Evolutionary conservation across 495 filamentous ascomycete species (phyloP).

Genomic region (Penicillium manginii): DNA sequence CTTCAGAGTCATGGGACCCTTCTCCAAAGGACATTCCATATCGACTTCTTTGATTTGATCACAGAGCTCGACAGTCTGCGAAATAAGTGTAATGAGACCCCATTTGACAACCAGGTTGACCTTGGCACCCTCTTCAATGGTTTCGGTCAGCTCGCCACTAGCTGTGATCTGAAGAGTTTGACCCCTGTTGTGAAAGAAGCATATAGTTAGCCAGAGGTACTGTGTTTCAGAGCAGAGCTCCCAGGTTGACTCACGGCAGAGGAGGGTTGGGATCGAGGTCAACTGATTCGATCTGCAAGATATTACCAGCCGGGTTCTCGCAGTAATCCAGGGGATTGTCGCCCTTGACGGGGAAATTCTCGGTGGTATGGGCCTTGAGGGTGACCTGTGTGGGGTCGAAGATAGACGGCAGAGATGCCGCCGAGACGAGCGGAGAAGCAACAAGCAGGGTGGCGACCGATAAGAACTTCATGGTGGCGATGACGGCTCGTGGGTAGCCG

Average conservation of each 20-base stretch:
- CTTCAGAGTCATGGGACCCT: constrained; percentile 68
- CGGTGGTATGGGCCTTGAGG: constrained; percentile 18
- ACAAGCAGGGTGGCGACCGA: constrained; percentile 37
- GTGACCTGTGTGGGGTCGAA: constrained; percentile 39
- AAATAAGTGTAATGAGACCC: constrained; percentile 84
- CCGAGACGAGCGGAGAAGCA: constrained; percentile 39
- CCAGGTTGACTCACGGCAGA: constrained; percentile 65
- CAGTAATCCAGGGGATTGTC: constrained; percentile 66
- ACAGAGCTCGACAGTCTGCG: constrained; percentile 78
- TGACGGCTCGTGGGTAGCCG: background rate
- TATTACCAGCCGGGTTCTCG: constrained; percentile 58
- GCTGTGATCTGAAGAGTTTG: constrained; percentile 78
- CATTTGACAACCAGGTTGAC: constrained; percentile 88
- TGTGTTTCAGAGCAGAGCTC: background rate
- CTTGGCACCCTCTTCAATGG: constrained; percentile 74
- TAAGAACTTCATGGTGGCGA: constrained; percentile 53
- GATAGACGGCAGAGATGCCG: constrained; percentile 28
- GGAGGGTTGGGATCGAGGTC: constrained; percentile 87
- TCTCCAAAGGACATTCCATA: constrained; percentile 82
- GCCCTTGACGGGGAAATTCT: constrained; percentile 37
- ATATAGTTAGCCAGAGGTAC: constrained; percentile 14
- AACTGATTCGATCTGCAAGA: constrained; percentile 76
- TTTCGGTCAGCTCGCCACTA: constrained; percentile 66
- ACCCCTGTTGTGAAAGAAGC: constrained; percentile 60
- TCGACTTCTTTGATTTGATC: constrained; percentile 87